Evolutionary conservation across 306 rosid species (phyloP), one percentile per base, ranked within the genome.

Genomic region (Prosopis cineraria): DNA sequence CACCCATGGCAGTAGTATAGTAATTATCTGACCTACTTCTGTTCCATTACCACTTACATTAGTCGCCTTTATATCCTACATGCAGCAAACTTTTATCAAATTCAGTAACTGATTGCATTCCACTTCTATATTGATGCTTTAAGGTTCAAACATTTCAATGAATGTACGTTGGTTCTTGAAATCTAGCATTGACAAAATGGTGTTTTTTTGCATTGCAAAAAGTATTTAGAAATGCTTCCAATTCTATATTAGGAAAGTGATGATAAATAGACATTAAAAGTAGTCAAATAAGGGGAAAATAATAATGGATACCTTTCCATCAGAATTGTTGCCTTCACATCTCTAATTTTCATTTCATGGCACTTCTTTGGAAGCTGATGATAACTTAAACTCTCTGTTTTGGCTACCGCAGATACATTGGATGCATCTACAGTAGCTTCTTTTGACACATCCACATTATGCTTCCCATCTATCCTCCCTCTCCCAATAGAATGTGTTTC

Each of bases 21-120:
- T 82, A 76, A 93, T 93, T 72, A 93, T 78, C 82, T 93, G 96
- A 62, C 98, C 98, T 11, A 93, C 77, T 84, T 93, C 98, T 43
- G 96, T 85, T 73, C 96, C 94, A 80, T 88, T 86, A 37, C 98
- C 93, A 74, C 70, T 89, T 77, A 91, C 85, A 20, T 85, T 13
- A 74, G 85, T 74, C 59, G 93, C 84, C 82, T 88, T 96, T 75
- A 85, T 52, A 40, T 91, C 96, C 96, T 93, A 79, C 76, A 77
- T 30, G 48, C 22, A 74, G 62, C 63, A 82, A 74, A 36, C 12
- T 30, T 39, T 16, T 11, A 50, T 31, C 55, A 70, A 62, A 70
- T 22, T 60, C 30, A 55, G 16, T 10, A 80, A 68, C 19, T 4
- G 7, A 48, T 20, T 6, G 79, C 48, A 70, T 80, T 58, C 11